Base-by-base conservation (phyloP, 805 yeast genomes). In the Schizosaccharomyces osmophilus region DNA sequence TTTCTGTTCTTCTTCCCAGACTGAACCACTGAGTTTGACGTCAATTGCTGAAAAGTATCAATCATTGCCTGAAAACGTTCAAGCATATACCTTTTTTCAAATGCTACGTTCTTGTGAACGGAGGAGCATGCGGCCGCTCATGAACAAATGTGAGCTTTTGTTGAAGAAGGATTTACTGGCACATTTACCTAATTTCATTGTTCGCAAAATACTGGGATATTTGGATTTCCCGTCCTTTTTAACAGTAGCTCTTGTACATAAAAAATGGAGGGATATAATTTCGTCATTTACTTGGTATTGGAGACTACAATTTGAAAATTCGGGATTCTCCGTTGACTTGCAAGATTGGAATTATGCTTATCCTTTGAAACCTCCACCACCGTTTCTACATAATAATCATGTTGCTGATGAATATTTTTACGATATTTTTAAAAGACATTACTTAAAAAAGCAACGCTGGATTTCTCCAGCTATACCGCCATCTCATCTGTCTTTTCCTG, bases 161-260 rank as follows among this genome's bases (percentile, higher is more conserved):
- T 76, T 90, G 67, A 79, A 81, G 65, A 79, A 90, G 67, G 97
- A 93, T 67, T 71, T 93, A 54, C 69, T 90, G 8, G 69, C 81
- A 15, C 72, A 78, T 59, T 72, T 93, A 39, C 98, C 98, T 0
- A 67, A 79, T 0, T 97, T 90, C 68, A 74, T 93, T 9, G 72
- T 87, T 1, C 74, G 79, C 65, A 78, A 80, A 59, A 81, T 93
- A 11, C 73, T 93, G 61, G 72, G 78, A 2, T 77, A 79, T 63
- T 74, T 90, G 63, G 89, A 86, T 67, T 77, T 78, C 64, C 68
- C 73, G 55, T 79, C 89, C 2, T 74, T 93, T 31, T 73, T 81
- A 43, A 75, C 77, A 11, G 78, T 83, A 15, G 73, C 85, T 2
- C 73, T 74, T 62, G 95, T 88, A 1, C 83, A 84, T 62, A 77